phyloP scores from a whole-genome alignment of 2,329 filamentous ascomycete species.

The Penicillium italicum region DNA sequence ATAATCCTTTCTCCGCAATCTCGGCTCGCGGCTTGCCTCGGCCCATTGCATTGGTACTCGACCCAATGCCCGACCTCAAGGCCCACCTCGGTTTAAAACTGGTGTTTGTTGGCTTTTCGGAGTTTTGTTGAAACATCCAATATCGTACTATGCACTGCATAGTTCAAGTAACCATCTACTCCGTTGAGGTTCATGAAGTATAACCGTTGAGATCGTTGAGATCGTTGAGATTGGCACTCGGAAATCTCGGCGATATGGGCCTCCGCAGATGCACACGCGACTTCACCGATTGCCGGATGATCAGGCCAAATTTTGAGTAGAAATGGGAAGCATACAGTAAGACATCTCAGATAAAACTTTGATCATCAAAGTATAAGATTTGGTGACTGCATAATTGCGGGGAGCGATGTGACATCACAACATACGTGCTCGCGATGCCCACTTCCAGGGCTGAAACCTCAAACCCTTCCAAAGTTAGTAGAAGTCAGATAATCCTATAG shows the following conservation, averaged over 20 bases:
- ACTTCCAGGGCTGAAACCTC: not conserved
- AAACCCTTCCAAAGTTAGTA: not conserved
- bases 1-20: constrained; percentile 13
- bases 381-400: not conserved
- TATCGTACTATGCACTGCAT: not conserved
- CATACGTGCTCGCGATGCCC: not conserved
- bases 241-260: not conserved
- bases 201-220: not conserved
- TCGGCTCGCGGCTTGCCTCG: constrained; percentile 22
- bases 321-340: not conserved
- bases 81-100: too few species aligned
- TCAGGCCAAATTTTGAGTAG: not conserved
- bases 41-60: constrained; percentile 7
- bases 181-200: not conserved
- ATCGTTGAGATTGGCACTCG: not conserved
- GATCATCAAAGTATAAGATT: not conserved
- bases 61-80: constrained; percentile 2
- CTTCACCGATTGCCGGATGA: not conserved
- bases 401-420: not conserved
- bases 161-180: not conserved
- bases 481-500: not conserved
- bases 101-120: not conserved
- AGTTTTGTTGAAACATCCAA: not conserved
- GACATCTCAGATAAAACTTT: not conserved
- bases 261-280: not conserved